Conservation (phyloP, 345 rosid species). For the Geranium brycei region DNA sequence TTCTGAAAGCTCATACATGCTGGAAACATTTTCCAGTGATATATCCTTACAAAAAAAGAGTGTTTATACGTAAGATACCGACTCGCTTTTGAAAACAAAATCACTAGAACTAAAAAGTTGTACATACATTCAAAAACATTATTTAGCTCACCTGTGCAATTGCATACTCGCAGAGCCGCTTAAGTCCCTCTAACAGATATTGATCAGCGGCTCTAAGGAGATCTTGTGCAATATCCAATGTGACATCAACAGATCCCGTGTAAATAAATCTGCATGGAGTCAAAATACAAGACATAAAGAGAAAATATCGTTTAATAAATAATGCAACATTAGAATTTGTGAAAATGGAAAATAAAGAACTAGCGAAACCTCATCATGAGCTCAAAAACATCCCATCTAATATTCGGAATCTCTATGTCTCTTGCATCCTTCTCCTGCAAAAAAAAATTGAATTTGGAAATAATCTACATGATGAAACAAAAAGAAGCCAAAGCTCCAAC, state of each 20-base stretch:
- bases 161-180: constrained; percentile 91
- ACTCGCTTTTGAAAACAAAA: constrained; percentile 3
- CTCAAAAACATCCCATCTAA: constrained; percentile 98
- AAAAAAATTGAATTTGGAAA: constrained; percentile 2
- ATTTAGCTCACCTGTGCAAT: constrained; percentile 75
- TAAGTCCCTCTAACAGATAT: constrained; percentile 91
- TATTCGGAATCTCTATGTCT: constrained; percentile 96
- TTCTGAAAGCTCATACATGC: constrained; percentile 97
- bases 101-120: constrained; percentile 5
- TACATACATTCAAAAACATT: neutral
- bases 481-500: constrained; percentile 1
- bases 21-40: constrained; percentile 73
- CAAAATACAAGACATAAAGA: constrained; percentile 10
- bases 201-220: constrained; percentile 98
- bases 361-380: constrained; percentile 87
- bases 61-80: constrained; percentile 12
- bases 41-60: constrained; percentile 43
- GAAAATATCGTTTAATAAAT: neutral
- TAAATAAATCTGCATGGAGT: constrained; percentile 63
- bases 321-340: constrained; percentile 3
- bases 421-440: constrained; percentile 89
- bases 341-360: constrained; percentile 8
- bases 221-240: constrained; percentile 80
- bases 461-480: neutral
- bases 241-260: constrained; percentile 87